phyloP scores from a whole-genome alignment of 2,329 filamentous ascomycete species.

The Fusarium sacchari region DNA sequence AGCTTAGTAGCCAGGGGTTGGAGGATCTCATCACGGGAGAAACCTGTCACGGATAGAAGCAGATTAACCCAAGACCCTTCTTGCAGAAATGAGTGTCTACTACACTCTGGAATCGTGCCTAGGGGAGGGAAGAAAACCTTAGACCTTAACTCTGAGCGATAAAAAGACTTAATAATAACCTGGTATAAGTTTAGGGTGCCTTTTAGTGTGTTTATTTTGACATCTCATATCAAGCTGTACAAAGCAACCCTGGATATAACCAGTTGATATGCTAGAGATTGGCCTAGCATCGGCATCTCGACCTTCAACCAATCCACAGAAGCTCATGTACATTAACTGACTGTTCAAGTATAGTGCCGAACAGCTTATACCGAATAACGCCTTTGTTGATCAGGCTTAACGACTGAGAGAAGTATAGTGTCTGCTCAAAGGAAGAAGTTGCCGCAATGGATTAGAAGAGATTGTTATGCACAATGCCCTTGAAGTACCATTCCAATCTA shows the following conservation, averaged over 20 bases:
- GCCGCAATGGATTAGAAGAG: too few species aligned
- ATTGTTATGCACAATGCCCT: neutral
- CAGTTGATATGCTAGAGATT: neutral
- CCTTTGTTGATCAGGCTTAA: neutral
- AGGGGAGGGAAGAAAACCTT: too few species aligned
- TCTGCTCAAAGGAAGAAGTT: neutral
- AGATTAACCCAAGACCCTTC: neutral
- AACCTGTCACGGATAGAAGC: neutral
- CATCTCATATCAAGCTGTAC: too few species aligned
- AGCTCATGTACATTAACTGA: neutral
- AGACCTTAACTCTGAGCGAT: too few species aligned
- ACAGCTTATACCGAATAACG: neutral
- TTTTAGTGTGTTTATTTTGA: too few species aligned
- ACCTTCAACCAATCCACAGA: neutral
- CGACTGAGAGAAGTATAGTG: neutral
- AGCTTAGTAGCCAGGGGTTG: too few species aligned
- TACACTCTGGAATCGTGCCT: neutral
- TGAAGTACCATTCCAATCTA: neutral
- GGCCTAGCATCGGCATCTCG: neutral
- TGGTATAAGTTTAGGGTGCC: too few species aligned
- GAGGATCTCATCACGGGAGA: neutral
- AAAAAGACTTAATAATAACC: too few species aligned
- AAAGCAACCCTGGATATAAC: neutral
- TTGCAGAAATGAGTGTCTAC: neutral
- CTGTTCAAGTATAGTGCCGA: neutral